Evolutionary conservation across 371 early-diverging fungal species (phyloP).

Genomic region (Apophysomyces ossiformis): DNA sequence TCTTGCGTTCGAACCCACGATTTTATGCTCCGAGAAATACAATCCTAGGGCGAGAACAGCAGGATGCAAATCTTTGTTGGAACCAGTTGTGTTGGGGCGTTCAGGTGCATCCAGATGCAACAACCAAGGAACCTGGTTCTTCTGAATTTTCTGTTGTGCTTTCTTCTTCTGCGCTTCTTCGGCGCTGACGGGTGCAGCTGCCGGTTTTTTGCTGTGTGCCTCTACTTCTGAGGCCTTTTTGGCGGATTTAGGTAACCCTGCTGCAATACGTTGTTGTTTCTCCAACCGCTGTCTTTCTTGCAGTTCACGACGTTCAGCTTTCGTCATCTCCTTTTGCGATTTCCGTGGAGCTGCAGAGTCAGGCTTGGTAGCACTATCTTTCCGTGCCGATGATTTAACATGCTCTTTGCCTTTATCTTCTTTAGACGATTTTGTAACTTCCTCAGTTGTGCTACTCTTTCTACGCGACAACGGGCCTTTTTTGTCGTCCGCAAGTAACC

Average conservation of each 20-base stretch:
- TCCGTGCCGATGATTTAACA: constrained; percentile 13
- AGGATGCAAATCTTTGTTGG: constrained; percentile 82
- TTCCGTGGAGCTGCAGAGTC: constrained; percentile 38
- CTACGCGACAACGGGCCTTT: background rate
- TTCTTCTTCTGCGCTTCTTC: constrained; percentile 47
- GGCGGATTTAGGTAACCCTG: constrained; percentile 46
- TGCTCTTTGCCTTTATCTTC: constrained; percentile 22
- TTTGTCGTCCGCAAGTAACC: constrained; percentile 11
- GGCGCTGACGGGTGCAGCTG: constrained; percentile 31
- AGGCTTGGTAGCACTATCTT: constrained; percentile 12
- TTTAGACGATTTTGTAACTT: constrained; percentile 10
- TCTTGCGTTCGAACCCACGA: constrained; percentile 91
- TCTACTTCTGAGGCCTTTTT: constrained; percentile 32
- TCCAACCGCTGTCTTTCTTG: constrained; percentile 81
- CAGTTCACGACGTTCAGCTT: constrained; percentile 87
- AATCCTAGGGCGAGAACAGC: constrained; percentile 85
- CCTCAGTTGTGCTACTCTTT: constrained; percentile 9
- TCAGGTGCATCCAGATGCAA: constrained; percentile 71
- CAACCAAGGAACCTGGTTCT: constrained; percentile 68
- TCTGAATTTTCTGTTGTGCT: constrained; percentile 34
- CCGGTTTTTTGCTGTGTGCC: constrained; percentile 21
- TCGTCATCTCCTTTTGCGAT: constrained; percentile 80
- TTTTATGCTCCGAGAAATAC: constrained; percentile 82
- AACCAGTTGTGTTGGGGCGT: constrained; percentile 51
- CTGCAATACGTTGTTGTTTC: constrained; percentile 63